phyloP scores from a whole-genome alignment of 169 alveolate species.

The Plasmodium cynomolgi region DNA sequence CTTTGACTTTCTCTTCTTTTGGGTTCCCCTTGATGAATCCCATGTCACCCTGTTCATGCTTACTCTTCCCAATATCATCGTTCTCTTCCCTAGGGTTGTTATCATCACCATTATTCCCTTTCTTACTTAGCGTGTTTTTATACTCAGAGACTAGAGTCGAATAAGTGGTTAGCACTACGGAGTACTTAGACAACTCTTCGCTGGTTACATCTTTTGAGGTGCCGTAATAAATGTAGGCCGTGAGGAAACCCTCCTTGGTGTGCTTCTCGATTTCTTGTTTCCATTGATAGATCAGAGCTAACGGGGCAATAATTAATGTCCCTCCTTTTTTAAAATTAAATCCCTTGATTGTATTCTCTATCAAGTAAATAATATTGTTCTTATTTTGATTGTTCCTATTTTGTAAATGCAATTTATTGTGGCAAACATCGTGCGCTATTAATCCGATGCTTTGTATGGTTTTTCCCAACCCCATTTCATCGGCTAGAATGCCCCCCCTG shows the following conservation, averaged over 20 bases:
- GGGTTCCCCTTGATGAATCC: neutral
- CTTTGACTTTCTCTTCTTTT: neutral
- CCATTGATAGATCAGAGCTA: slow-evolving; percentile 87
- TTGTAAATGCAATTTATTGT: slow-evolving; percentile 32
- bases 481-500: slow-evolving; percentile 87
- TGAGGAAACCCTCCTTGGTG: slow-evolving; percentile 76
- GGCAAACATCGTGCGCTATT: slow-evolving; percentile 80
- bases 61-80: neutral
- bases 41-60: neutral
- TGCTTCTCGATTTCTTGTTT: slow-evolving; percentile 82
- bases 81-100: neutral
- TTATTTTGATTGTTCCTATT: slow-evolving; percentile 25
- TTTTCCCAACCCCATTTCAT: slow-evolving; percentile 99
- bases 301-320: slow-evolving; percentile 87
- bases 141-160: slow-evolving; percentile 86
- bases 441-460: slow-evolving; percentile 97
- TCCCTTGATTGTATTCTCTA: slow-evolving; percentile 68
- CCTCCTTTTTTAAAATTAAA: slow-evolving; percentile 78
- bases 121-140: slow-evolving; percentile 53
- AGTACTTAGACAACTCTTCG: slow-evolving; percentile 77
- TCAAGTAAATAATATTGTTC: slow-evolving; percentile 27
- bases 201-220: slow-evolving; percentile 67
- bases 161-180: slow-evolving; percentile 88
- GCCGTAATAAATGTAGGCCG: slow-evolving; percentile 79
- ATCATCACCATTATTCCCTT: neutral